These are phyloP conservation scores for Pythium sukuiense DNA, from an alignment of 352 stramenopile species.

Conservation along the genomic window DNA sequence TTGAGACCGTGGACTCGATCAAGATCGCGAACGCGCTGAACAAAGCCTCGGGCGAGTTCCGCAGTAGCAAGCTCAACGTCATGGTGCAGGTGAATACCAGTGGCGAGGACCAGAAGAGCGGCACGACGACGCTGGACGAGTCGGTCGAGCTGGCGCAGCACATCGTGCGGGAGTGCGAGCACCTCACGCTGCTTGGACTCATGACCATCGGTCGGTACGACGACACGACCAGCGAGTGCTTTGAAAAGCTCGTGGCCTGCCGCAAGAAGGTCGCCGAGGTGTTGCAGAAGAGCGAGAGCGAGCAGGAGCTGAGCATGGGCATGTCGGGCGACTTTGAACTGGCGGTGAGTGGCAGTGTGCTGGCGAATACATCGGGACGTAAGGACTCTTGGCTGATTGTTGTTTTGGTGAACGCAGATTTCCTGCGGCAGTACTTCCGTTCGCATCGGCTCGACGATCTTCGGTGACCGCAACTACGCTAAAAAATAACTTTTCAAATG, in stretches of 20 bases:
- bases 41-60: constrained; percentile 71
- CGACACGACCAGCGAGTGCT: constrained; percentile 90
- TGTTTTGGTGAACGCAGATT: constrained; percentile 64
- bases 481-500: constrained; percentile 37
- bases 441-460: constrained; percentile 97
- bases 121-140: constrained; percentile 77
- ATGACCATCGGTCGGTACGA: constrained; percentile 98
- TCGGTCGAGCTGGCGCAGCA: constrained; percentile 79
- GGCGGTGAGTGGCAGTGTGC: constrained; percentile 50
- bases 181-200: constrained; percentile 93
- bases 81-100: constrained; percentile 99
- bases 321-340: constrained; percentile 99
- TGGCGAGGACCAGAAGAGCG: constrained; percentile 97
- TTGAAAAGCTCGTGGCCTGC: constrained; percentile 85
- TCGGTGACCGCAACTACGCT: constrained; percentile 93
- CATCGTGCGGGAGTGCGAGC: constrained; percentile 88
- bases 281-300: constrained; percentile 54
- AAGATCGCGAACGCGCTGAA: constrained; percentile 98
- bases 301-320: constrained; percentile 97
- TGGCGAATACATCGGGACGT: not conserved
- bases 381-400: not conserved
- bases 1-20: constrained; percentile 96
- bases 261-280: constrained; percentile 68
- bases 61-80: constrained; percentile 85
- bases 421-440: constrained; percentile 94